Evolutionary conservation across 768 basidiomycete species (phyloP).

Genomic region (Mycena galopus): DNA sequence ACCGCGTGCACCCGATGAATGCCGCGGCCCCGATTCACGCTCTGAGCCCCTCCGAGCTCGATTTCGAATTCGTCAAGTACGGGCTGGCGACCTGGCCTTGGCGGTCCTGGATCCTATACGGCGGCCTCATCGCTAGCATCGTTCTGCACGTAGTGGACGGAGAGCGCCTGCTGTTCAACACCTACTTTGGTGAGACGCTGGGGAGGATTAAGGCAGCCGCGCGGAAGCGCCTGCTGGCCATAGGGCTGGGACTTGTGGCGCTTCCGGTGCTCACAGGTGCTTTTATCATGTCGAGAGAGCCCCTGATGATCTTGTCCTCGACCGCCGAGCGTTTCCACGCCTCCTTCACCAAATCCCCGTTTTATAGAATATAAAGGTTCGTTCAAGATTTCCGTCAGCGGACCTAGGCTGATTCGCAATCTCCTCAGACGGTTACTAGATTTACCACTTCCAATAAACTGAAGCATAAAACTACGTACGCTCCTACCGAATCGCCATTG

Average conservation of each 20-base stretch:
- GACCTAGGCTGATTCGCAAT: neutral
- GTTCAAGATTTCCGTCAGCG: neutral
- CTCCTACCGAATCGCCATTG: no score
- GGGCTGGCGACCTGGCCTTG: constrained; percentile 73
- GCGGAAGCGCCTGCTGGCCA: constrained; percentile 42
- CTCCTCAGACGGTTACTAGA: neutral
- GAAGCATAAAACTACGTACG: no score
- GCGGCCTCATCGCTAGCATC: constrained; percentile 68
- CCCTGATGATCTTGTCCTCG: constrained; percentile 66
- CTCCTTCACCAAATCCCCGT: constrained; percentile 58
- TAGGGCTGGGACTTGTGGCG: constrained; percentile 52
- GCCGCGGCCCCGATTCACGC: constrained; percentile 62
- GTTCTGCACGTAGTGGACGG: constrained; percentile 78
- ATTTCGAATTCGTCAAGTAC: constrained; percentile 87
- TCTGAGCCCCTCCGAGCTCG: constrained; percentile 81
- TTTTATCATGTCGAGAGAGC: constrained; percentile 66
- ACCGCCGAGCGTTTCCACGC: constrained; percentile 64
- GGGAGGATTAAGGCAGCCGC: constrained; percentile 39
- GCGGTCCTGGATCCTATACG: constrained; percentile 73
- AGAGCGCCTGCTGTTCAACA: constrained; percentile 62
- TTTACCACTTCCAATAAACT: no score
- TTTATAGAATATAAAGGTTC: constrained; percentile 59
- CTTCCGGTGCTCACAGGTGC: constrained; percentile 71
- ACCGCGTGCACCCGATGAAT: constrained; percentile 69
- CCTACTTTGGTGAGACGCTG: constrained; percentile 52